Conservation (phyloP, 2,329 filamentous ascomycete genomes). For the Aspergillus fructus region DNA sequence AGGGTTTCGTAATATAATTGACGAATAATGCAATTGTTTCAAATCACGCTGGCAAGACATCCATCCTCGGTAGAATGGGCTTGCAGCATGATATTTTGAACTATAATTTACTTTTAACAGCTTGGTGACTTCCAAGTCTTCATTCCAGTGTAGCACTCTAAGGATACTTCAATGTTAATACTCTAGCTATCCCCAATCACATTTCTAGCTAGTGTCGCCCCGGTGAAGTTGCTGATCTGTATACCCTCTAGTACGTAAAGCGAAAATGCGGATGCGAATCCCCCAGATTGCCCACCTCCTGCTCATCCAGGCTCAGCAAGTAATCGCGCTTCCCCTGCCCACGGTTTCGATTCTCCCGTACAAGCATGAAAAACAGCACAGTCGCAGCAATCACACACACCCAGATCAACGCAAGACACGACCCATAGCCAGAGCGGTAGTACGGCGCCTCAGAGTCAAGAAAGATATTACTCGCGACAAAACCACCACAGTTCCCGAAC, state of each 20-base stretch:
- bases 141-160: too few relatives aligned
- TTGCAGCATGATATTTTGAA: too few relatives aligned
- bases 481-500: constrained; percentile 47
- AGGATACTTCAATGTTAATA: too few relatives aligned
- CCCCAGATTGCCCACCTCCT: constrained; percentile 11
- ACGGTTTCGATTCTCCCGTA: constrained; percentile 11
- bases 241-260: constrained; percentile 5
- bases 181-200: too few relatives aligned
- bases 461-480: constrained; percentile 45
- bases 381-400: constrained; percentile 10
- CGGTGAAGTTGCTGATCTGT: too few relatives aligned
- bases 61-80: too few relatives aligned
- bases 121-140: too few relatives aligned
- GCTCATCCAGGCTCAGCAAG: background rate
- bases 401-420: constrained; percentile 32
- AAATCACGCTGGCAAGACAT: background rate
- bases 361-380: constrained; percentile 7
- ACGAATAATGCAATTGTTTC: background rate
- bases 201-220: too few relatives aligned
- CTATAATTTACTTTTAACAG: too few relatives aligned
- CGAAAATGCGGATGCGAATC: constrained; percentile 15
- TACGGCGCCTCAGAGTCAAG: constrained; percentile 37
- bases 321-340: constrained; percentile 8
- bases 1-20: background rate
- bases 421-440: constrained; percentile 40